Evolutionary conservation across 306 rosid genomes (phyloP).

Genomic region (Arachis hypogaea): DNA sequence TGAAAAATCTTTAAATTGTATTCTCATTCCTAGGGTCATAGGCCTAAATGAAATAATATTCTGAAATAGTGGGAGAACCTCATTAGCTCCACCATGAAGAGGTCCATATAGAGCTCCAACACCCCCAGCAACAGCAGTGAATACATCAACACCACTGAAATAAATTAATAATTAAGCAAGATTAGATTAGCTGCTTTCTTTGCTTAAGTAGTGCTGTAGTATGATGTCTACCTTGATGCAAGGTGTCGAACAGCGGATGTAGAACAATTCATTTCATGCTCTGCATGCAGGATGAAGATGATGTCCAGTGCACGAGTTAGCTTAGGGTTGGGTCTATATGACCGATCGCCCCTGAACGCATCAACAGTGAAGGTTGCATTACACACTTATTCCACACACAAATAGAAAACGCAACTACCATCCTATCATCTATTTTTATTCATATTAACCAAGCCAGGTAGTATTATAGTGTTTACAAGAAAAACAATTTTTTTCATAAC

Average conservation of each 20-base stretch:
- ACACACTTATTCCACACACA: background rate
- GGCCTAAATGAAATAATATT: background rate
- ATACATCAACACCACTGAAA: conserved; percentile 90
- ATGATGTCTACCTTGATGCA: conserved; percentile 73
- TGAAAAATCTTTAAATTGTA: too few relatives aligned
- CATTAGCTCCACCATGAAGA: conserved; percentile 98
- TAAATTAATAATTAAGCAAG: conserved; percentile 20
- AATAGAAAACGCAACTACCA: background rate
- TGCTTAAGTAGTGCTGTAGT: conserved; percentile 4
- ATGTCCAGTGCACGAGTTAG: conserved; percentile 79
- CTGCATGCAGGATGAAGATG: conserved; percentile 87
- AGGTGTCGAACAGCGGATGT: conserved; percentile 92
- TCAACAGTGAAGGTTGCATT: conserved; percentile 8
- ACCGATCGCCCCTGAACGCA: conserved; percentile 70
- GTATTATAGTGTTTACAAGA: background rate
- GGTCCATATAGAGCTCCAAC: conserved; percentile 95
- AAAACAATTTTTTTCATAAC: background rate
- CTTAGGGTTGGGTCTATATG: conserved; percentile 81
- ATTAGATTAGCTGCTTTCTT: background rate
- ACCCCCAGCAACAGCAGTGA: conserved; percentile 89
- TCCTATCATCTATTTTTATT: background rate
- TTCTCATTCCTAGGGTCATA: background rate
- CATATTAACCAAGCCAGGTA: too few relatives aligned
- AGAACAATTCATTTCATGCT: conserved; percentile 96
- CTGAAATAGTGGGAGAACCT: conserved; percentile 48